Evolutionary conservation across 495 filamentous ascomycete genomes (phyloP), one percentile per base, ranked within the genome.

Genomic region (Aspergillus heteromorphus): DNA sequence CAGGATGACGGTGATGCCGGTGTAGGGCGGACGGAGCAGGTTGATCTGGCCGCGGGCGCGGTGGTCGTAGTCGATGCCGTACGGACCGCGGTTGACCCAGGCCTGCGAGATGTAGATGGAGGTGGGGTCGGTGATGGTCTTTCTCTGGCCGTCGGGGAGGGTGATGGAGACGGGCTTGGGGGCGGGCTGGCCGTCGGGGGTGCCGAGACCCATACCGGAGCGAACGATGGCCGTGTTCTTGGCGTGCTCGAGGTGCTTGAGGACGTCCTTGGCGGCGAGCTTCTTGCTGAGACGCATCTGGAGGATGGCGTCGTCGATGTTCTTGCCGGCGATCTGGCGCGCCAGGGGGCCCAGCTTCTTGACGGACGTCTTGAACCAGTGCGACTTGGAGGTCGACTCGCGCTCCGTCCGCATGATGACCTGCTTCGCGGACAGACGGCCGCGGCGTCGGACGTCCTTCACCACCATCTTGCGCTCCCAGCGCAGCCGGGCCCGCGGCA

Each of bases 251-350:
- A 98, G 76, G 70, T 93, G 88, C 59, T 78, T 80, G 51, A 79
- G 66, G 13, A 97, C 87, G 62, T 95, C 88, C 64, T 79, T 76
- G 10, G 93, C 90, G 45, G 83, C 88, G 78, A 90, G 92, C 83
- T 98, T 98, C 80, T 88, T 87, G 70, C 84, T 89, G 72, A 91
- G 96, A 31, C 85, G 83, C 92, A 98, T 96, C 79, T 98, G 93
- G 58, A 87, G 71, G 54, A 97, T 88, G 13, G 93, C 93, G 27
- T 98, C 92, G 40, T 89, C 89, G 60, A 98, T 76, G 23, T 84
- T 86, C 84, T 96, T 97, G 36, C 93, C 93, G 0, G 81, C 75
- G 63, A 98, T 93, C 75, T 97, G 93, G 25, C 84, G 79, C 30
- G 91, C 88, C 50, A 98, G 70, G 16, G 84, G 80, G 4, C 83